Evolutionary conservation across 2,329 filamentous ascomycete genomes (phyloP).

Genomic region (Eutypa lata): DNA sequence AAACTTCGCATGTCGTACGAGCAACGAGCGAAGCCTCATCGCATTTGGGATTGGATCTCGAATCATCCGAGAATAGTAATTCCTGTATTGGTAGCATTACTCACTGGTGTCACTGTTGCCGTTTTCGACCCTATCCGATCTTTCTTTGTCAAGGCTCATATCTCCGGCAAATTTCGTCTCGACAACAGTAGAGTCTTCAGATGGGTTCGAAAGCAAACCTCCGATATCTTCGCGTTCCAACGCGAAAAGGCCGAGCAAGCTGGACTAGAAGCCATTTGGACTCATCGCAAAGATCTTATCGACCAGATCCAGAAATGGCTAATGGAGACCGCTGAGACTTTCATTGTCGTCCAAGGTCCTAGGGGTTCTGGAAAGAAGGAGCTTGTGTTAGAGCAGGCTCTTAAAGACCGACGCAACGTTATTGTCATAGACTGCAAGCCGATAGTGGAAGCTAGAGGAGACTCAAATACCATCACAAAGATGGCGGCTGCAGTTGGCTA

Average conservation of each 20-base stretch:
- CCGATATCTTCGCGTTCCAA: slow-evolving; percentile 61
- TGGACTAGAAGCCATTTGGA: slow-evolving; percentile 79
- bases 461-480: slow-evolving; percentile 78
- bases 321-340: slow-evolving; percentile 83
- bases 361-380: slow-evolving; percentile 89
- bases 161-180: slow-evolving; percentile 73
- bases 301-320: slow-evolving; percentile 81
- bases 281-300: slow-evolving; percentile 78
- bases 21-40: slow-evolving; percentile 70
- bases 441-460: slow-evolving; percentile 85
- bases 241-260: slow-evolving; percentile 59
- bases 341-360: slow-evolving; percentile 90
- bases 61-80: slow-evolving; percentile 86
- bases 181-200: slow-evolving; percentile 71
- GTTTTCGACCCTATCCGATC: slow-evolving; percentile 93
- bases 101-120: slow-evolving; percentile 79
- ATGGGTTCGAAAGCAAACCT: slow-evolving; percentile 75
- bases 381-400: slow-evolving; percentile 78
- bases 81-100: slow-evolving; percentile 73
- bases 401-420: slow-evolving; percentile 73
- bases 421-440: slow-evolving; percentile 90
- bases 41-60: slow-evolving; percentile 83
- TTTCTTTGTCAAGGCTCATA: slow-evolving; percentile 85
- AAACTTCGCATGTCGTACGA: slow-evolving; percentile 81
- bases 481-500: slow-evolving; percentile 85